Evolutionary conservation across 2,329 filamentous ascomycete species (phyloP).

Genomic region (Xylariaceae sp.): DNA sequence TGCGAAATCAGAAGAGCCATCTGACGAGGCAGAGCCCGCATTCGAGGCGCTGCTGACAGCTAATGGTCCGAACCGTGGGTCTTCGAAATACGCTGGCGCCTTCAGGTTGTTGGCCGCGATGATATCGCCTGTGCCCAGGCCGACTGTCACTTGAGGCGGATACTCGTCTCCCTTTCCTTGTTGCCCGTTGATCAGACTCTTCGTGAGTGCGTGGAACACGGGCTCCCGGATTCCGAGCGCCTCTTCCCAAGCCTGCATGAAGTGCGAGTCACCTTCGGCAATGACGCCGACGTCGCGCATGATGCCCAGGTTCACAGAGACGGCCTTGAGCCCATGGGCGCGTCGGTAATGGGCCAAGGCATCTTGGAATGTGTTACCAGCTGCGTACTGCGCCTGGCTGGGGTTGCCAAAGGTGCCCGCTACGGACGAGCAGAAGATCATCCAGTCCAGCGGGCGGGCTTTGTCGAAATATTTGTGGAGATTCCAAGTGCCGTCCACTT

Average conservation of each 20-base stretch:
- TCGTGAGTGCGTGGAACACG: not conserved
- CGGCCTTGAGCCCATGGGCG: not conserved
- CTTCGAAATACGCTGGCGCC: too few relatives aligned
- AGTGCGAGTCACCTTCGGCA: not conserved
- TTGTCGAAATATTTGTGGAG: slow-evolving; percentile 6
- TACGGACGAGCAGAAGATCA: slow-evolving; percentile 1
- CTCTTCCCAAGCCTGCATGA: not conserved
- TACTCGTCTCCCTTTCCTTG: too few relatives aligned
- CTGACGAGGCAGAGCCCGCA: not conserved
- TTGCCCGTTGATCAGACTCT: too few relatives aligned
- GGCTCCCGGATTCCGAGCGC: not conserved
- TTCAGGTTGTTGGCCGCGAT: too few relatives aligned
- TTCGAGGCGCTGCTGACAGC: not conserved
- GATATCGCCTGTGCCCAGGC: too few relatives aligned
- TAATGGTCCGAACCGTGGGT: too few relatives aligned
- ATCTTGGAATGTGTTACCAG: slow-evolving; percentile 1
- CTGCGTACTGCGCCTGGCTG: slow-evolving; percentile 3
- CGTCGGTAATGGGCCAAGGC: not conserved
- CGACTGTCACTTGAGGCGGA: too few relatives aligned
- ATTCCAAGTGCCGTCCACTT: slow-evolving; percentile 19
- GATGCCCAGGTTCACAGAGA: not conserved
- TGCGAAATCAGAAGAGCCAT: not conserved
- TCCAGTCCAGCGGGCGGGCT: not conserved
- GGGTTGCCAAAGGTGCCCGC: not conserved
- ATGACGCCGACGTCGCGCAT: not conserved